phyloP scores from a whole-genome alignment of 805 yeast genomes.

The Vanderwaltozyma polyspora region DNA sequence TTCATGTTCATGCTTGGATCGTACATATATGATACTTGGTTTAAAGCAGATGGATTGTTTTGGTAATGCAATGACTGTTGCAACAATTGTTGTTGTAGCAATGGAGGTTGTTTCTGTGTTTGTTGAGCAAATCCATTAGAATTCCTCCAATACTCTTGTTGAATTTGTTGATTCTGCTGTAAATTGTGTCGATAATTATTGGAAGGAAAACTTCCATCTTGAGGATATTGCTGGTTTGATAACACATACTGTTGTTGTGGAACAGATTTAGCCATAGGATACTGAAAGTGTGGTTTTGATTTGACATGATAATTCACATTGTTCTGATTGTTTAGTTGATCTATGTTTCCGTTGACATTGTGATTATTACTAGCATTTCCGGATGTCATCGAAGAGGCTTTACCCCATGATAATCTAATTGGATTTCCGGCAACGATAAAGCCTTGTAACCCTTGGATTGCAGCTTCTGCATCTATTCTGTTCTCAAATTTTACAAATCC shows the following conservation, averaged over 20 bases:
- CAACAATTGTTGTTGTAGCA: conserved; percentile 1
- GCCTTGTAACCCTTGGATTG: conserved; percentile 72
- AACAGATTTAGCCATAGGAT: neutral
- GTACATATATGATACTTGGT: too few relatives aligned
- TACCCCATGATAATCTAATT: conserved; percentile 68
- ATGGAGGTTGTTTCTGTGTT: neutral
- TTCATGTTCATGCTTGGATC: too few relatives aligned
- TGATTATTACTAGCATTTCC: neutral
- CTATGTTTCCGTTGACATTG: neutral
- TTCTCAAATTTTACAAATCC: conserved; percentile 63
- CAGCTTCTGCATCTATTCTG: conserved; percentile 65
- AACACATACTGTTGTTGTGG: neutral
- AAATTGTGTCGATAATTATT: neutral
- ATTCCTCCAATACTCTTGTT: neutral
- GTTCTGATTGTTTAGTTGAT: neutral
- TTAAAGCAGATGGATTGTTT: too few relatives aligned
- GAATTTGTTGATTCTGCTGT: neutral
- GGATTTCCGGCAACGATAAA: conserved; percentile 64
- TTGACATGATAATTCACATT: neutral
- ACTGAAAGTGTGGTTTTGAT: too few relatives aligned
- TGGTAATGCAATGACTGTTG: too few relatives aligned
- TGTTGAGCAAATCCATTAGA: neutral
- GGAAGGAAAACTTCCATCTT: neutral
- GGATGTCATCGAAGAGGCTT: conserved; percentile 18
- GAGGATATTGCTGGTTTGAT: neutral